A percentile compares a stretch with the other conserved stretches of the same genome.
Evolutionary conservation across 2,329 filamentous ascomycete genomes (phyloP).

Genomic region (Colletotrichum siamense): DNA sequence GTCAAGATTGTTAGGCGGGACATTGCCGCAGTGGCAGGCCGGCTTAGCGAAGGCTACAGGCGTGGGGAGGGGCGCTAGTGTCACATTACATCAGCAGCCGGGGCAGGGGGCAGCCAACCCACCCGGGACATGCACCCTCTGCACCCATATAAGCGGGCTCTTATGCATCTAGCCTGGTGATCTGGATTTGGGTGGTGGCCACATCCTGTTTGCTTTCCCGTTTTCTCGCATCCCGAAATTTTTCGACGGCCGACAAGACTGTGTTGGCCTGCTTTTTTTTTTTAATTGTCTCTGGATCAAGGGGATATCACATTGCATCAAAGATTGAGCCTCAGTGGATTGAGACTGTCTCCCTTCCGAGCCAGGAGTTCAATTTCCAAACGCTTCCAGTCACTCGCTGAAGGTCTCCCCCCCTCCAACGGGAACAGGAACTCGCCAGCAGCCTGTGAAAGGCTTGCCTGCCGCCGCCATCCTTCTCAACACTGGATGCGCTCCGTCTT

Average conservation of each 20-base stretch:
- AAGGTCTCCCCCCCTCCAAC: background rate
- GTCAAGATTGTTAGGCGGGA: constrained; percentile 7
- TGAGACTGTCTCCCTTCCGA: background rate
- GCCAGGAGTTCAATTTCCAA: background rate
- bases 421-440: background rate
- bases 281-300: background rate
- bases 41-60: constrained; percentile 1
- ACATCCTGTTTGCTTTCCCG: constrained; percentile 17
- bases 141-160: constrained; percentile 18
- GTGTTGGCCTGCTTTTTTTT: background rate
- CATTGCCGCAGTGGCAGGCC: background rate
- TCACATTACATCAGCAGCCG: constrained; percentile 18
- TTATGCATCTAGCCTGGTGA: constrained; percentile 23
- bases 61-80: background rate
- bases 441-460: background rate
- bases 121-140: constrained; percentile 11
- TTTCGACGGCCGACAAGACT: background rate
- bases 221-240: constrained; percentile 13
- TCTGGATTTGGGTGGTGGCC: constrained; percentile 9
- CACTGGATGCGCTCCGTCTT: constrained; percentile 21
- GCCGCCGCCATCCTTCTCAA: constrained; percentile 5
- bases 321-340: background rate
- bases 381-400: background rate
- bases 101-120: constrained; percentile 12
- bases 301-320: background rate